Conservation (phyloP, 257 asterid genomes). For the Rauvolfia tetraphylla region DNA sequence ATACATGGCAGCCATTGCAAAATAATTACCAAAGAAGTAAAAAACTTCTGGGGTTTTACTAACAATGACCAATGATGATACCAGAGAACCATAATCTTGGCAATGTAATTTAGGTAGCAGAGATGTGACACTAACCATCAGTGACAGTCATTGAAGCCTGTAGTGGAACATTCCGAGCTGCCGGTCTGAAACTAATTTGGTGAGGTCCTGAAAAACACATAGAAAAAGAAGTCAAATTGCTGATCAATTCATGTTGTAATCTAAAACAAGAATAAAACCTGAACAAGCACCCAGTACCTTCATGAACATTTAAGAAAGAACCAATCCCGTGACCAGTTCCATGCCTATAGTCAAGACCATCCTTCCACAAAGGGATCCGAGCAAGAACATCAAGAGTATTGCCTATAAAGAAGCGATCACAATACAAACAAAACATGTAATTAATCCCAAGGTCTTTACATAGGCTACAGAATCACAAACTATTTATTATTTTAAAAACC, state of each 20-base stretch:
- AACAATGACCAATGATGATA: not conserved
- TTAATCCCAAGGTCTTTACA: not conserved
- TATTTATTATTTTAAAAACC: no score
- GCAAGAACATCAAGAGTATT: conserved; percentile 82
- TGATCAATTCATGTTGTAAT: not conserved
- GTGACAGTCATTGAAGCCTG: conserved; percentile 95
- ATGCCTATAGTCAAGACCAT: conserved; percentile 96
- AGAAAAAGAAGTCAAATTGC: not conserved
- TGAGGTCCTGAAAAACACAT: conserved; percentile 73
- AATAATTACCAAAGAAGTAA: not conserved
- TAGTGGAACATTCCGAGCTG: conserved; percentile 66
- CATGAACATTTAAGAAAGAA: conserved; percentile 90
- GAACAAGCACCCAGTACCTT: conserved; percentile 45
- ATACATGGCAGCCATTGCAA: not conserved
- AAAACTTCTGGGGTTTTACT: not conserved
- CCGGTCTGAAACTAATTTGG: conserved; percentile 85
- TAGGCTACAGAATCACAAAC: not conserved
- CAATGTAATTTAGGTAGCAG: not conserved
- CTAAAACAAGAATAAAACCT: not conserved
- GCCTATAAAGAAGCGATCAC: conserved; percentile 46
- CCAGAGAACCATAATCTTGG: not conserved
- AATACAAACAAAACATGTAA: not conserved
- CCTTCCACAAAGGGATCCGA: conserved; percentile 82
- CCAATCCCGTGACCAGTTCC: conserved; percentile 99
- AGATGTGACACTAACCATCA: conserved; percentile 49